Percentiles rank a stretch among this genome's conserved stretches.
phyloP scores from a whole-genome alignment of 352 stramenopile species.

The Pythium insidiosum region DNA sequence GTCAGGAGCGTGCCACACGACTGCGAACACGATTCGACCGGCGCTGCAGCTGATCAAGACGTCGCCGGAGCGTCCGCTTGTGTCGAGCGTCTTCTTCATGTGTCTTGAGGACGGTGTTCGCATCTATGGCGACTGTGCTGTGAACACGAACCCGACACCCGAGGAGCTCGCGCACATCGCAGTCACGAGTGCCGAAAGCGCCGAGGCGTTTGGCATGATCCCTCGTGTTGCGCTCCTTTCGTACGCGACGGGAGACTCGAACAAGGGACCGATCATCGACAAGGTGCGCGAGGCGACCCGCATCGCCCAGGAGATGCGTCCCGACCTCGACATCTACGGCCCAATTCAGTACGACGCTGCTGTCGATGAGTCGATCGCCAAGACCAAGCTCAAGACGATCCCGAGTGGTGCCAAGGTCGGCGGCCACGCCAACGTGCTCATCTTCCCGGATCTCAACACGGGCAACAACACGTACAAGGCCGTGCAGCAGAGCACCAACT shows the following conservation, averaged over 20 bases:
- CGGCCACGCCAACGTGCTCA: constrained; percentile 77
- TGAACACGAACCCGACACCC: constrained; percentile 76
- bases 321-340: constrained; percentile 76
- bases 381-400: no score
- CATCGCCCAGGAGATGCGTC: constrained; percentile 54
- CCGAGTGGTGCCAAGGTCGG: constrained; percentile 50
- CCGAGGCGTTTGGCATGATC: constrained; percentile 69
- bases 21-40: constrained; percentile 83
- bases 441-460: constrained; percentile 85
- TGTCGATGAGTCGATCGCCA: constrained; percentile 66
- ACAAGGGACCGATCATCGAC: constrained; percentile 74
- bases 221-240: constrained; percentile 77
- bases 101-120: constrained; percentile 70
- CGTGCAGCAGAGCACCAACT: constrained; percentile 72
- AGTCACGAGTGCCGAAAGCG: constrained; percentile 64
- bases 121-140: constrained; percentile 80
- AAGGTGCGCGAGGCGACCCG: constrained; percentile 77
- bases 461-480: constrained; percentile 90
- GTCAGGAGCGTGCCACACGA: constrained; percentile 76
- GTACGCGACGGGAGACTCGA: constrained; percentile 78
- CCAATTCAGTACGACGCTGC: constrained; percentile 86
- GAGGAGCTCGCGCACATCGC: constrained; percentile 77
- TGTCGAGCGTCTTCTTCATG: constrained; percentile 88
- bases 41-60: constrained; percentile 88
- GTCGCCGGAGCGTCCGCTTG: constrained; percentile 41